These are phyloP conservation scores for Lithospermum erythrorhizon DNA, from an alignment of 257 asterid species.

Conservation along the genomic window DNA sequence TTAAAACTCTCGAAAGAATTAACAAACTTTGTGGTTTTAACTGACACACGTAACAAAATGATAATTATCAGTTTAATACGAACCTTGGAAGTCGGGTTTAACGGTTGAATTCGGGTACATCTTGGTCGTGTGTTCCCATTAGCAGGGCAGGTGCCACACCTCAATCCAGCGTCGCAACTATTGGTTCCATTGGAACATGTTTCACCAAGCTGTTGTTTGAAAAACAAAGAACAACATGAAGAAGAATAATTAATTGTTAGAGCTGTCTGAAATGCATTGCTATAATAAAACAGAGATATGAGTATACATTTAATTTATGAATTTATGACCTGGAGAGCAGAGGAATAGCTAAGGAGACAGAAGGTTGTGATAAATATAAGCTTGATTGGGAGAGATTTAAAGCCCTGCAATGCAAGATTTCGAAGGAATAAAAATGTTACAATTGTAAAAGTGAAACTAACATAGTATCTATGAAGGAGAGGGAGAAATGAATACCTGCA, in stretches of 20 bases:
- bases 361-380: conserved; percentile 24
- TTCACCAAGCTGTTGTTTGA: conserved; percentile 44
- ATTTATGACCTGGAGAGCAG: conserved; percentile 42
- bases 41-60: too few relatives aligned
- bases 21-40: too few relatives aligned
- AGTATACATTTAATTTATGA: too few relatives aligned
- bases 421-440: neutral
- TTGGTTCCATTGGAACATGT: conserved; percentile 38
- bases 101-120: conserved; percentile 59
- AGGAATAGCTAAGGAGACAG: conserved; percentile 25
- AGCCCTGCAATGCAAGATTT: conserved; percentile 25
- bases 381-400: conserved; percentile 15
- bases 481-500: neutral
- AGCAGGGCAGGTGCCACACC: conserved; percentile 53
- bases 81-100: conserved; percentile 53
- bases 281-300: too few relatives aligned
- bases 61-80: too few relatives aligned
- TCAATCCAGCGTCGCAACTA: conserved; percentile 50
- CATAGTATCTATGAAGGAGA: neutral
- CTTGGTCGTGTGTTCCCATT: conserved; percentile 73
- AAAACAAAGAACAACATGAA: neutral
- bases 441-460: neutral
- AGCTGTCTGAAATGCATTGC: too few relatives aligned
- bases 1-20: too few relatives aligned
- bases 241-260: too few relatives aligned